Conservation (phyloP, 2,329 filamentous ascomycete genomes). For the Diaporthe sp. region DNA sequence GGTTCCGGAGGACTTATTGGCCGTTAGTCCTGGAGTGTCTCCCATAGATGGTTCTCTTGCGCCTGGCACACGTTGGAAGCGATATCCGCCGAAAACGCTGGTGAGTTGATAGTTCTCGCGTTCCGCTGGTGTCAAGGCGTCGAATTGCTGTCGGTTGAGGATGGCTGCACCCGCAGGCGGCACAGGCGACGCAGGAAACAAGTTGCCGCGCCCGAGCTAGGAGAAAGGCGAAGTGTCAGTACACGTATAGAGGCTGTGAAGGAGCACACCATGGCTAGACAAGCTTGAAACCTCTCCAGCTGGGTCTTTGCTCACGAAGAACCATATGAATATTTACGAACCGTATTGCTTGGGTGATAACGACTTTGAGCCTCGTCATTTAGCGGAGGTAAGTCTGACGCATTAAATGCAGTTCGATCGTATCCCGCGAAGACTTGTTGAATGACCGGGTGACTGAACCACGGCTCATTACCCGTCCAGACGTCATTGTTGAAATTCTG, state of each 20-base stretch:
- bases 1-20: not conserved
- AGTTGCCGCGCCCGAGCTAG: not conserved
- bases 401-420: not conserved
- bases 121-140: not conserved
- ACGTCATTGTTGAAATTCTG: not conserved
- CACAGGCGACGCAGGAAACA: not conserved
- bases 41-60: not conserved
- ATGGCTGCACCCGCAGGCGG: no score
- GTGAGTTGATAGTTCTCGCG: not conserved
- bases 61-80: not conserved
- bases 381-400: not conserved
- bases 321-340: not conserved
- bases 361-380: not conserved
- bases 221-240: not conserved
- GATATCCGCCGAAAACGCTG: not conserved
- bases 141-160: not conserved
- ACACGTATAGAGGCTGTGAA: not conserved
- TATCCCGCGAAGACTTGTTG: conserved; percentile 30
- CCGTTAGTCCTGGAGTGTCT: not conserved
- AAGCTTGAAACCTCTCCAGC: not conserved
- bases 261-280: not conserved
- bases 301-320: not conserved
- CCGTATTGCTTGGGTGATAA: not conserved
- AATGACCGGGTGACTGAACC: conserved; percentile 13
- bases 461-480: not conserved